A percentile compares a stretch with the other conserved stretches of the same genome.
These are phyloP conservation scores for Cardamine occulta DNA, from an alignment of 345 rosid species.

Conservation along the genomic window DNA sequence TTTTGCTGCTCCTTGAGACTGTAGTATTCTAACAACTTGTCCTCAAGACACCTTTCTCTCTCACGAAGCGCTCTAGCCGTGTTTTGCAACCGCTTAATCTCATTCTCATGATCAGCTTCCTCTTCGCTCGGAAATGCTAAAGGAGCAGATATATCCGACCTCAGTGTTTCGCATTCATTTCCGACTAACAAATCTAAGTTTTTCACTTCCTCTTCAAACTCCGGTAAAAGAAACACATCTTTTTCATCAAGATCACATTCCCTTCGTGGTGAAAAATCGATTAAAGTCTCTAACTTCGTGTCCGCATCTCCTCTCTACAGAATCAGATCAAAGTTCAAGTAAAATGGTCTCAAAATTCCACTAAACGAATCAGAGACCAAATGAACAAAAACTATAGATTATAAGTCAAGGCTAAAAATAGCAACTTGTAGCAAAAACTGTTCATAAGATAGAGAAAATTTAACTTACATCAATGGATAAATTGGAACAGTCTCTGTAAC, in stretches of 20 bases:
- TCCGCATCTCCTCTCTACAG: constrained; percentile 44
- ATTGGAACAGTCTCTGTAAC: constrained; percentile 21
- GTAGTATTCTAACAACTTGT: constrained; percentile 74
- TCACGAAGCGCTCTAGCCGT: constrained; percentile 64
- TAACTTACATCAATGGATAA: constrained; percentile 29
- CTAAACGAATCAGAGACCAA: background rate
- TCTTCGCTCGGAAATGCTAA: constrained; percentile 49
- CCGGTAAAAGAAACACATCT: constrained; percentile 62
- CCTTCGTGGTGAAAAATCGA: constrained; percentile 48
- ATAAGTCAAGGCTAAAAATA: constrained; percentile 26
- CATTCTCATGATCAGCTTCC: constrained; percentile 59
- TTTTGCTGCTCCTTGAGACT: constrained; percentile 86
- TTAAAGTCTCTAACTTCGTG: constrained; percentile 38
- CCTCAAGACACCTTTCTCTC: constrained; percentile 78
- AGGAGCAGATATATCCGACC: constrained; percentile 50
- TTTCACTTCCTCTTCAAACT: constrained; percentile 56
- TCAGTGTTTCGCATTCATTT: constrained; percentile 43
- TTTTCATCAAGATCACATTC: constrained; percentile 42
- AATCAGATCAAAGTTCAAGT: background rate
- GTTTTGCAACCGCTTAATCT: constrained; percentile 61
- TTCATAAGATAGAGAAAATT: background rate
- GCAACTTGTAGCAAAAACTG: constrained; percentile 1
- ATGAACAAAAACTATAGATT: background rate
- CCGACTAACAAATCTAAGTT: constrained; percentile 48
- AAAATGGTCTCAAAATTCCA: background rate